Evolutionary conservation across 2,329 filamentous ascomycete species (phyloP), one percentile per base, ranked within the genome.

Genomic region (Penicillium sp.): DNA sequence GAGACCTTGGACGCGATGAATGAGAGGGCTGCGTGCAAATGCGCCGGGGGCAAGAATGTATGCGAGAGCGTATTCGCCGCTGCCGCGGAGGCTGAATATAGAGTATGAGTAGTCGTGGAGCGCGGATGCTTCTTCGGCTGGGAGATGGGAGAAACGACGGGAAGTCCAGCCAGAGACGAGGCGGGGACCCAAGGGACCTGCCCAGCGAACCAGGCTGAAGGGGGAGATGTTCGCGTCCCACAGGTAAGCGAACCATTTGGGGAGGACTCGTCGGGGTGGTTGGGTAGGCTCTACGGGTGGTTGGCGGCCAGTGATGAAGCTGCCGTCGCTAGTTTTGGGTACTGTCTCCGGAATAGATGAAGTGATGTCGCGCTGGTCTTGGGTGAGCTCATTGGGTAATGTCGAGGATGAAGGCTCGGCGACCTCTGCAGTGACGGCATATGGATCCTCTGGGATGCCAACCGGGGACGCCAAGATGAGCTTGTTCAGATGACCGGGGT

Each of bases 171-270:
- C 92, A 0, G 92, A 97, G 1, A 97, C 91, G 34, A 99, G 86
- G 22, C 92, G 86, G 3, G 94, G 94, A 0, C 94, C 94, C 0
- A 99, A 79, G 0, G 94, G 94, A 0, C 94, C 94, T 1, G 91
- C 83, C 80, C 92, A 88, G 56, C 94, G 89, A 13, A 99, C 86
- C 46, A 99, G 79, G 61, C 88, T 93, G 74, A 99, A 99, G 6
- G 94, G 94, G 0, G 92, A 97, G 60, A 97, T 86, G 70, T 99
- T 99, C 63, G 92, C 90, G 63, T 99, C 94, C 94, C 94, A 99
- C 4, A 99, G 84, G 77, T 92, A 97, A 52, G 87, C 86, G 18
- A 97, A 79, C 92, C 93, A 97, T 72, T 88, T 86, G 0, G 92
- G 91, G 2, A 94, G 74, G 2, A 86, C 88, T 13, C 82, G 78